Evolutionary conservation across 2,329 filamentous ascomycete species (phyloP), one percentile per base, ranked within the genome.

Genomic region (Albophoma yamanashiensis): DNA sequence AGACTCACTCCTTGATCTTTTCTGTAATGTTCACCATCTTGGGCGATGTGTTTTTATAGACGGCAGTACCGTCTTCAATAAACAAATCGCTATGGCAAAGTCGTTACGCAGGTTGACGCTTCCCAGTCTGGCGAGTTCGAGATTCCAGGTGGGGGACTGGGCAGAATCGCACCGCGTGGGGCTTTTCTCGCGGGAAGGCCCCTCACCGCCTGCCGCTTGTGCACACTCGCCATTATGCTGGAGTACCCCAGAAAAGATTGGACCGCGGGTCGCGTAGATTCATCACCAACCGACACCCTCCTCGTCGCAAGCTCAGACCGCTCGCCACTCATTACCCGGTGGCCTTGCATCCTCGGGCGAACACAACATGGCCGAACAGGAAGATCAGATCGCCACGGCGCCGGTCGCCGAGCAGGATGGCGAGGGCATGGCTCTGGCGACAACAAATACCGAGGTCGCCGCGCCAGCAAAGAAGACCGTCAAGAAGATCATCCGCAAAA

Each of bases 21-120:
- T 99, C 95, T 66, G 94, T 97, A 67, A 99, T 99, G 80, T 97
- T 97, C 76, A 97, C 94, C 94, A 99, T 99, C 70, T 78, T 83
- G 75, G 60, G 64, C 64, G 62, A 60, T 63, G 63, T 47, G 69
- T 69, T 20, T 69, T 71, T 70, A 67, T 61, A 69, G 66, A 68
- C 67, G 68, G 70, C 34, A 52, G 50, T 64, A 60, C 69, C 69
- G 69, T 71, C 69, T 70, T 17, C 2, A 40, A 27, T 2, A 55
- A 56, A 22, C 45, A 34, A 59, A 45, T 43, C 50, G 50, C 50
- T 58, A 25, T 45, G 22, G n/a, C 34, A 61, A 55, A 27, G 53
- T 6, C 22, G 56, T 43, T 43, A 53, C 31, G 20, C 50, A 53
- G 20, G 50, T n/a, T 14, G 31, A 22, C 39, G 43, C 58, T 59